Evolutionary conservation across 768 basidiomycete genomes (phyloP).

Genomic region (Mycena latifolia): DNA sequence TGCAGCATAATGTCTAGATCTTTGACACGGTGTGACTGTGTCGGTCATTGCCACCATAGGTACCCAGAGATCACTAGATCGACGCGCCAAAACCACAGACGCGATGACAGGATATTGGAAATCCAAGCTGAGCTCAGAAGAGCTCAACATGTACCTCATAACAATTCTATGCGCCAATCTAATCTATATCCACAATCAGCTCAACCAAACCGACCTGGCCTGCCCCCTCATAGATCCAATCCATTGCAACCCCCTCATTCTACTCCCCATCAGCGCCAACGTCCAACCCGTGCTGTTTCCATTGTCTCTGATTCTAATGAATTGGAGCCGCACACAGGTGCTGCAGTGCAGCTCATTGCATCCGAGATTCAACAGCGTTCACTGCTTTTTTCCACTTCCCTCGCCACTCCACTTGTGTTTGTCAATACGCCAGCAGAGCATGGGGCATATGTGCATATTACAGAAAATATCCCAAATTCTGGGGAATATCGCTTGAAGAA

Average conservation of each 20-base stretch:
- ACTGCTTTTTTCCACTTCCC: background rate
- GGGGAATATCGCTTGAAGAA: conserved; percentile 24
- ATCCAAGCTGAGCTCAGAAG: background rate
- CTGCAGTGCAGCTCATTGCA: conserved; percentile 2
- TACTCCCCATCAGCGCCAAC: too few species aligned
- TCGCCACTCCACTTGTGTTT: conserved; percentile 30
- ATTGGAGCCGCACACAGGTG: too few species aligned
- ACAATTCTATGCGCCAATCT: too few species aligned
- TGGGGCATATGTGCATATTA: background rate
- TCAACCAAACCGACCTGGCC: too few species aligned
- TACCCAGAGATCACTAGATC: background rate
- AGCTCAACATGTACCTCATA: too few species aligned
- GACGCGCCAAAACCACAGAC: conserved; percentile 1
- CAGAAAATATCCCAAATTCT: conserved; percentile 22
- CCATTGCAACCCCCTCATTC: too few species aligned
- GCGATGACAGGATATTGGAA: background rate
- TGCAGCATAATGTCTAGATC: too few species aligned
- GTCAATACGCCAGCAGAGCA: conserved; percentile 25
- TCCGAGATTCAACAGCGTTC: background rate
- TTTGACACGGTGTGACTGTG: background rate
- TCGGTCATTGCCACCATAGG: background rate
- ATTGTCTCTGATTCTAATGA: too few species aligned
- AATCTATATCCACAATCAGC: too few species aligned
- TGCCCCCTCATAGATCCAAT: too few species aligned
- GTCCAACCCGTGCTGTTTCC: too few species aligned